Evolutionary conservation across 1,284 basidiomycete species (phyloP), one percentile per base, ranked within the genome.

Genomic region (Phylloporus sp.): DNA sequence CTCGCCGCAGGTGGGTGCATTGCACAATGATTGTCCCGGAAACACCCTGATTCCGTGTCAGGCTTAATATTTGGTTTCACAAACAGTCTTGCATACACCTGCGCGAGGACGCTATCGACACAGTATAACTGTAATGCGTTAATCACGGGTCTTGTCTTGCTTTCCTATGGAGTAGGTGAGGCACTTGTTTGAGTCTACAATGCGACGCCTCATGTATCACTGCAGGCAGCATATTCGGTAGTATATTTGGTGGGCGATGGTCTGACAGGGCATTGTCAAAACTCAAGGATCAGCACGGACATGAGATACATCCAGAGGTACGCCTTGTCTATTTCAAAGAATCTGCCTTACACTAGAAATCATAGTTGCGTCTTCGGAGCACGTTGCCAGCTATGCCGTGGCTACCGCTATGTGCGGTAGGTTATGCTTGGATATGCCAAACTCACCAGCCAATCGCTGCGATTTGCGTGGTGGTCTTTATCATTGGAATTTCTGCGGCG

Each of bases 381-480:
- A 91, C 90, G 1, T 80, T 88, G 37, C 75, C 84, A 12, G 86
- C 85, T 25, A 83, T 91, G 75, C 67, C 83, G 10, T 78, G 87
- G 63, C 81, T 92, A 14, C 91, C 92, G 4, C 83, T 86, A 0
- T 85, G 85, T 3, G 85, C 90, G 60, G 75, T 94, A 37, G 89
- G 86, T 0, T 95, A 94, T 75, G 95, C 88, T 2, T 97, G 95
- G 95, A 83, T 91, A 4, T 89, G 87, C 63, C 80, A 94, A 67
- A 78, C 88, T 60, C 89, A 89, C 60, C 84, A 89, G 8, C 85
- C 92, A 70, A 82, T 95, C 37, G 86, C 88, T 15, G 89, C 84
- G 0, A 80, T 92, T 25, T 91, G 89, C 71, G 84, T 89, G 6
- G 84, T 88, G 75, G 78, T 93, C 5, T 92, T 93, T 76, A 73